Evolutionary conservation across 768 basidiomycete genomes (phyloP), one percentile per base, ranked within the genome.

Genomic region (Boletellus sp.): DNA sequence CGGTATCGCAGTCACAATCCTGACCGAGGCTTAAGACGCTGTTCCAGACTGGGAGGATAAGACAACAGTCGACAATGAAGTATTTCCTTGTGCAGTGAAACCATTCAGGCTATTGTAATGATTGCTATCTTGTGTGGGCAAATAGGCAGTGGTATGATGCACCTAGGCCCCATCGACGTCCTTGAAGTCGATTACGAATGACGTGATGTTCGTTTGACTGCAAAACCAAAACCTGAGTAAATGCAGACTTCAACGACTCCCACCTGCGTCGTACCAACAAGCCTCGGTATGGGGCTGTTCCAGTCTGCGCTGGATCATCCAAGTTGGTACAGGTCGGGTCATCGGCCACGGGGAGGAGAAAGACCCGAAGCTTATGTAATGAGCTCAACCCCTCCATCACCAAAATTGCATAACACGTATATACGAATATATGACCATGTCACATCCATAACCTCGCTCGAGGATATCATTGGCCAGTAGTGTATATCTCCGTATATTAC

Each of bases 341-440:
- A 22, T 41, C 6, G 7, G 35, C 9, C 24, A 3, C 11, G 13
- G 42, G 10, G 4, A 28, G 28, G 28, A 28, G 28, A 28, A 28
- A 17, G n/a, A 34, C 3, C n/a, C 28, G 58, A 49, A 19, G 34
- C 40, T 59, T 59, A 59, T 10, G 22, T 59, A 59, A 53, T 4
- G 11, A 39, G 2, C 26, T 8, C 17, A 4, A 22, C 42, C 23
- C 34, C 17, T 13, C 12, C 1, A 4, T 20, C 39, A 40, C 5
- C 39, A 40, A 40, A 23, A 13, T 40, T 16, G 22, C 39, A 40
- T 40, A 24, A 7, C 11, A 26, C 15, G 13, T 42, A 42, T 41
- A 41, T 17, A 26, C 8, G 9, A 28, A 42, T 42, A 42, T 42
- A 42, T 42, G 24, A 10, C 16, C 6, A 42, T 42, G 17, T 42